Conservation (phyloP, 2,329 filamentous ascomycete genomes). For the Dendrostoma leiphaemia region DNA sequence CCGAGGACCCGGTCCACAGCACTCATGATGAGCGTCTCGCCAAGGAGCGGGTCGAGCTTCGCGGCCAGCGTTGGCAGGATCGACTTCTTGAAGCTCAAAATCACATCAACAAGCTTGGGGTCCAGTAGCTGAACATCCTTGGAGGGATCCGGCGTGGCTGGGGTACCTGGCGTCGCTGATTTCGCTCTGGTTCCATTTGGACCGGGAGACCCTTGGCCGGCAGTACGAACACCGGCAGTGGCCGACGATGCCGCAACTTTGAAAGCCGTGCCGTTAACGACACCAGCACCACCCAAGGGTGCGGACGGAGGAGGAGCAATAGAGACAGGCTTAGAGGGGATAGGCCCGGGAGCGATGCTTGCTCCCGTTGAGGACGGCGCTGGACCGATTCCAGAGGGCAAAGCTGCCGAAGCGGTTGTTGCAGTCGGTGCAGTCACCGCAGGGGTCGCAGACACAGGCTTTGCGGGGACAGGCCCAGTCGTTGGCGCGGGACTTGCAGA, state of each 20-base stretch:
- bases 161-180: constrained; percentile 4
- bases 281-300: not conserved
- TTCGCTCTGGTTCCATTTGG: constrained; percentile 3
- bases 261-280: not conserved
- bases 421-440: not conserved
- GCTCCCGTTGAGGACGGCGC: not conserved
- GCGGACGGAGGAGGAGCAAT: not conserved
- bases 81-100: constrained; percentile 45
- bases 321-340: not conserved
- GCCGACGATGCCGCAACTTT: not conserved
- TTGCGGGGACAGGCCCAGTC: not conserved
- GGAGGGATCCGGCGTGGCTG: not conserved
- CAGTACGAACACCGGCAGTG: not conserved
- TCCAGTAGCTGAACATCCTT: constrained; percentile 25
- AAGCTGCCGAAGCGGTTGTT: not conserved
- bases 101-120: constrained; percentile 38
- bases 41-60: constrained; percentile 38
- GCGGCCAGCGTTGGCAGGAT: constrained; percentile 41
- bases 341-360: not conserved
- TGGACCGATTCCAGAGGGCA: not conserved
- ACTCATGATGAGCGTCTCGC: constrained; percentile 47
- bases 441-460: not conserved
- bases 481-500: not conserved
- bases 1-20: constrained; percentile 51
- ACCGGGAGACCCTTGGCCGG: not conserved